These are phyloP conservation scores for Colletotrichum sp. DNA, from an alignment of 2,329 filamentous ascomycete species.

Conservation along the genomic window DNA sequence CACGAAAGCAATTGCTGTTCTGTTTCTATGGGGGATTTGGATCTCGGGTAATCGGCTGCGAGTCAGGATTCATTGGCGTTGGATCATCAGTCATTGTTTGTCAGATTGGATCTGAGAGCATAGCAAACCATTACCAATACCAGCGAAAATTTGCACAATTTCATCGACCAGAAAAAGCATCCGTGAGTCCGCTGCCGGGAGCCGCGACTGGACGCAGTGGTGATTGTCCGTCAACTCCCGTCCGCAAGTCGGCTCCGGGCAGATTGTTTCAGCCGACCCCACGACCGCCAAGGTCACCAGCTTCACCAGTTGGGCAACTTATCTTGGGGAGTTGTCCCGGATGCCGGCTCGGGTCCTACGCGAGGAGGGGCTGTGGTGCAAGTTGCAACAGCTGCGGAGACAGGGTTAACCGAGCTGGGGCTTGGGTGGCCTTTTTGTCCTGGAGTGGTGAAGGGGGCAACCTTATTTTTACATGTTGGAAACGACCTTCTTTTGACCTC, in stretches of 20 bases:
- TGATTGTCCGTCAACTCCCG: not conserved
- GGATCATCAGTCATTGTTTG: not conserved
- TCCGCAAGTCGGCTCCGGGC: not conserved
- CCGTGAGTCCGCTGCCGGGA: not conserved
- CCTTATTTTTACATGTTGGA: not conserved
- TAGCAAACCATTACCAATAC: not conserved
- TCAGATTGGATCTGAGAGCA: not conserved
- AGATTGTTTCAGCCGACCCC: not conserved
- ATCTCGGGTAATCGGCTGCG: not conserved
- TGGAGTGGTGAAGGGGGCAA: not conserved
- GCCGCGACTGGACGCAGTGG: not conserved
- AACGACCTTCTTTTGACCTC: not conserved
- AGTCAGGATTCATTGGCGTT: not conserved
- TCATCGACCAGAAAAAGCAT: not conserved
- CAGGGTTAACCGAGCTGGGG: not conserved
- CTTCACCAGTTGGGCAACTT: not conserved
- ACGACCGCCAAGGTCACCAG: not conserved
- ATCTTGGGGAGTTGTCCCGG: not conserved
- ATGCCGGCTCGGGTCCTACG: constrained; percentile 4
- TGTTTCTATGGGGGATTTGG: not conserved
- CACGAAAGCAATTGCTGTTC: not conserved
- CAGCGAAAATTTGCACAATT: not conserved
- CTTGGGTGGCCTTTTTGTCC: not conserved
- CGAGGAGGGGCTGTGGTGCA: not conserved
- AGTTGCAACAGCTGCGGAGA: not conserved